Percentiles rank a stretch among this genome's conserved stretches.
phyloP scores from a whole-genome alignment of 345 rosid genomes.

The Limnanthes douglasii region DNA sequence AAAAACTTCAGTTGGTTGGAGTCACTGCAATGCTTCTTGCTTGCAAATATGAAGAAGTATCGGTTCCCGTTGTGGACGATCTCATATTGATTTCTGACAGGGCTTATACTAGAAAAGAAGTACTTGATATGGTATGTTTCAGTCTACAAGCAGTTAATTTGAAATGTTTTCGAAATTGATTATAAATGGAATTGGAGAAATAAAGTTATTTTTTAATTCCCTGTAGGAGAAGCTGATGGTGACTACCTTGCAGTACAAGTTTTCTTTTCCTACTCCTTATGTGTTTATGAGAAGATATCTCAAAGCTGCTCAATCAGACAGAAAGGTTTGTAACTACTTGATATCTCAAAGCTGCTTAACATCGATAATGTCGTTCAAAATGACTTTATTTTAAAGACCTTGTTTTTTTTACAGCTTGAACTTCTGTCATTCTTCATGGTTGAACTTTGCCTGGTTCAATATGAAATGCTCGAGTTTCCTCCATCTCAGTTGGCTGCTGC shows the following conservation, averaged over 20 bases:
- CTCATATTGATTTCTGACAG: slow-evolving; percentile 81
- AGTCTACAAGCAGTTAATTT: too few species aligned
- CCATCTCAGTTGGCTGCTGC: slow-evolving; percentile 56
- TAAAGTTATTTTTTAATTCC: not conserved
- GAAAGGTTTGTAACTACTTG: slow-evolving; percentile 35
- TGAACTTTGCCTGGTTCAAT: slow-evolving; percentile 44
- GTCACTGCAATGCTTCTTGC: slow-evolving; percentile 94
- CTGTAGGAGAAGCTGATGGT: slow-evolving; percentile 83
- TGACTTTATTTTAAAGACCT: not conserved
- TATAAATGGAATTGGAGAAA: not conserved
- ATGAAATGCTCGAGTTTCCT: slow-evolving; percentile 36
- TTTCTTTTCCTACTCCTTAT: slow-evolving; percentile 79
- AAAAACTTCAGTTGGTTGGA: slow-evolving; percentile 93
- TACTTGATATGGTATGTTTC: slow-evolving; percentile 69
- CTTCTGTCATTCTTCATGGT: slow-evolving; percentile 48
- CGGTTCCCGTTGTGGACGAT: slow-evolving; percentile 92
- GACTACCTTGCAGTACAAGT: slow-evolving; percentile 53
- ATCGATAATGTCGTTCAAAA: slow-evolving; percentile 1
- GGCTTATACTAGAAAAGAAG: slow-evolving; percentile 77
- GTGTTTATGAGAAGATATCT: slow-evolving; percentile 91
- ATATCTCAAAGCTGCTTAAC: too few species aligned
- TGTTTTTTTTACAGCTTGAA: slow-evolving; percentile 47
- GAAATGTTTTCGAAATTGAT: too few species aligned
- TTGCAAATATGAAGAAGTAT: slow-evolving; percentile 95
- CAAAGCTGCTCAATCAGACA: slow-evolving; percentile 75